These are phyloP conservation scores for Colletotrichum graminicola DNA, from an alignment of 2,329 filamentous ascomycete genomes.

Conservation along the genomic window DNA sequence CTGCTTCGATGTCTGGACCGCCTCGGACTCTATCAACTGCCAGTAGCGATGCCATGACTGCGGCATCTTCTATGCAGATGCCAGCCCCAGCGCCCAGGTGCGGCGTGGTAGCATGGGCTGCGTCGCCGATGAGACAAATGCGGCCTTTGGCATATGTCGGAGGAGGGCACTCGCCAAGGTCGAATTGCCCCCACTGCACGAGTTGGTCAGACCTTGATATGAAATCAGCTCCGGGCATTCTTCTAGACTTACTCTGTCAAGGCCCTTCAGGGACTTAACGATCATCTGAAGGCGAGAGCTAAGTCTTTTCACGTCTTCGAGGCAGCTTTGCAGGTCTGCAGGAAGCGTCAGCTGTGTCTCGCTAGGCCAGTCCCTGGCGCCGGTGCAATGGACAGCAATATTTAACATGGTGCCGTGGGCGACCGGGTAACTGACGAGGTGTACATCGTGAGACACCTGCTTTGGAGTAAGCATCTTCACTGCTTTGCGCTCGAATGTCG, in stretches of 20 bases:
- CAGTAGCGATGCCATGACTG: constrained; percentile 60
- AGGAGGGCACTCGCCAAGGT: constrained; percentile 58
- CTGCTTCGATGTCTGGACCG: constrained; percentile 54
- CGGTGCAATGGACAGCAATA: constrained; percentile 59
- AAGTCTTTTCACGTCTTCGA: neutral
- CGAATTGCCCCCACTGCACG: constrained; percentile 60
- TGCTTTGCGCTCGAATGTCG: constrained; percentile 39
- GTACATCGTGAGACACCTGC: constrained; percentile 60
- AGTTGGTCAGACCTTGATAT: constrained; percentile 2
- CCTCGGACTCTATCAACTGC: constrained; percentile 54
- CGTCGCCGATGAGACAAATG: constrained; percentile 68
- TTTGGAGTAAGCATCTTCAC: neutral
- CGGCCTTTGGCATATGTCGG: constrained; percentile 57
- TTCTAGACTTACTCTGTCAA: constrained; percentile 7
- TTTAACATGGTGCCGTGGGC: constrained; percentile 67
- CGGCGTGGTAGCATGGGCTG: constrained; percentile 72
- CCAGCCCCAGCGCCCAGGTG: constrained; percentile 71
- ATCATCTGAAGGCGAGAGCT: neutral
- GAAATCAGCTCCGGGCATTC: neutral
- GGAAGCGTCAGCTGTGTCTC: constrained; percentile 44
- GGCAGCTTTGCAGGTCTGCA: neutral
- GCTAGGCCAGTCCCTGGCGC: constrained; percentile 48
- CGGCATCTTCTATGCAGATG: constrained; percentile 67
- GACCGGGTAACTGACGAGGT: constrained; percentile 72
- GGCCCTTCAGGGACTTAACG: neutral